Evolutionary conservation across 2,329 filamentous ascomycete species (phyloP), one percentile per base, ranked within the genome.

Genomic region (Claviceps pusilla): DNA sequence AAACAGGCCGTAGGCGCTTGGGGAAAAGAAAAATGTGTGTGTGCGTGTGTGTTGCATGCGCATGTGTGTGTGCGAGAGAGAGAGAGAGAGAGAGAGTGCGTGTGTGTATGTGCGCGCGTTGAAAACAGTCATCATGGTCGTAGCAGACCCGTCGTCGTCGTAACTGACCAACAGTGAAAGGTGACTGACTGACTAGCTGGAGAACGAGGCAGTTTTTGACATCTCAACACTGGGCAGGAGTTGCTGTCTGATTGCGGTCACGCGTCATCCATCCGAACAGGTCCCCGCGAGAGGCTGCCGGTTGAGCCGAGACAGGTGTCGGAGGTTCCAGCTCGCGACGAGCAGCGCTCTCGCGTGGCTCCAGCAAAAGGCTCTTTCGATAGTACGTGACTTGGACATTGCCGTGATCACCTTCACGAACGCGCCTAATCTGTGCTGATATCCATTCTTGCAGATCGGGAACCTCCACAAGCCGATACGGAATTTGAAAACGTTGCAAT

Each of bases 401-500:
- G 61, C 74, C 66, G 62, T 74, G 65, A 62, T 77, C 71, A 58
- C 73, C 62, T 56, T 81, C 78, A 12, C 86, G 86, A 48, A 96
- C 87, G 33, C 85, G 82, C 49, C 80, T 73, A 51, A 96, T 82
- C 67, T 96, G 87, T 28, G 81, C 77, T 58, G 90, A 81, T 67
- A 98, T 82, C 91, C 91, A 98, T 29, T 91, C 84, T 66, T 97
- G 91, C 66, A 98, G 78, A 62, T 97, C 91, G 0, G 87, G 82
- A 4, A 97, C 75, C 64, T 93, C 86, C 1, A 79, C 78, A 19
- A 98, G 78, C 7, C 85, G 80, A 67, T 97, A 97, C 0, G 90
- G 89, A 24, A 95, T 87, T 69, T 98, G 93, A 73, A 97, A 97
- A 19, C 90, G 84, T 68, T 98, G 93, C 7, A 98, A 79, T 62